phyloP scores from a whole-genome alignment of 2,329 filamentous ascomycete genomes.

The Tolypocladium pustulatum region DNA sequence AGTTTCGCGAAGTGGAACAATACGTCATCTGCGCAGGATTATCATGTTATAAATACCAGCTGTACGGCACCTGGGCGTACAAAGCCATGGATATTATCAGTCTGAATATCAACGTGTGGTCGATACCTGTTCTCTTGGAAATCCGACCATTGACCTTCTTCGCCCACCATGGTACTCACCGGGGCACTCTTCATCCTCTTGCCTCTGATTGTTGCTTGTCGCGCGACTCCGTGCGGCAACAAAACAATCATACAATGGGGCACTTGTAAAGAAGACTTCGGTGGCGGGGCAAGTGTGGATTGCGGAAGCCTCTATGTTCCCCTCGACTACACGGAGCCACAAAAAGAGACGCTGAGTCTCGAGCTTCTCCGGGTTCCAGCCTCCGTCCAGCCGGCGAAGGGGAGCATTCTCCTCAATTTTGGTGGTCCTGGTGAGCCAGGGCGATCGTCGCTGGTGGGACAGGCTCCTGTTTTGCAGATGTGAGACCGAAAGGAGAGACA shows the following conservation, averaged over 20 bases:
- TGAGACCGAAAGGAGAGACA: too few species aligned
- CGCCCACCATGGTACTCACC: not conserved
- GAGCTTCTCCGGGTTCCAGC: conserved; percentile 5
- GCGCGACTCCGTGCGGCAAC: not conserved
- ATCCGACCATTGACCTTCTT: not conserved
- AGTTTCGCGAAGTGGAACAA: too few species aligned
- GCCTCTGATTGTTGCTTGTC: not conserved
- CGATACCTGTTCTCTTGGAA: not conserved
- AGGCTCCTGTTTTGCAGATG: conserved; percentile 3
- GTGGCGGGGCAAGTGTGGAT: not conserved
- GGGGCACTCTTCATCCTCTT: not conserved
- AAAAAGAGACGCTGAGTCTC: conserved; percentile 3
- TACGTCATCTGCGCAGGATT: too few species aligned
- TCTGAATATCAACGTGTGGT: not conserved
- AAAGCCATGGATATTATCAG: too few species aligned
- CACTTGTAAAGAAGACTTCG: not conserved
- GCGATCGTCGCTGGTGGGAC: not conserved
- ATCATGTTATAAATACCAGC: too few species aligned
- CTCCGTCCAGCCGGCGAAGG: conserved; percentile 10
- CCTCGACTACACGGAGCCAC: conserved; percentile 3
- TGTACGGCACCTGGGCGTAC: too few species aligned
- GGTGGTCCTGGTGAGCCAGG: conserved; percentile 2
- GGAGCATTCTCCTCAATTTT: conserved; percentile 19
- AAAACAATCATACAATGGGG: conserved; percentile 1
- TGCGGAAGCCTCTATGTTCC: conserved; percentile 1